These are phyloP conservation scores for Hibiscus syriacus DNA, from an alignment of 345 rosid genomes.

Conservation along the genomic window DNA sequence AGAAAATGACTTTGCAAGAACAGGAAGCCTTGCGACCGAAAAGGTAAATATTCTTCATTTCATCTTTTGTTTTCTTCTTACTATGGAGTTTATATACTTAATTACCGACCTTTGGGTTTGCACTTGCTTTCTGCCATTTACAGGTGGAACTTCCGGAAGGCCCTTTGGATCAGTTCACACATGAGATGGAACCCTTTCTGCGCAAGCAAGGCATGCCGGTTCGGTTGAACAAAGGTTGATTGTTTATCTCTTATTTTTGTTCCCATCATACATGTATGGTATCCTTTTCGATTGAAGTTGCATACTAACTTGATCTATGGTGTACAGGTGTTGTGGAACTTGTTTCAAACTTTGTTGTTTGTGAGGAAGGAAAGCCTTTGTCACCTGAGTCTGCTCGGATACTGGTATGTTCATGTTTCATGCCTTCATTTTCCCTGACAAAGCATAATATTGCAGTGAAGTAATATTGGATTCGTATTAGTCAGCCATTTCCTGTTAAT, in stretches of 20 bases:
- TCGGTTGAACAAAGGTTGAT: conserved; percentile 74
- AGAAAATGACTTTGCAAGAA: conserved; percentile 78
- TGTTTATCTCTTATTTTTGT: not conserved
- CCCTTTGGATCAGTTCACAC: conserved; percentile 80
- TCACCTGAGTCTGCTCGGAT: conserved; percentile 90
- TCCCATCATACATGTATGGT: not conserved
- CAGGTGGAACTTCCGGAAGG: conserved; percentile 88
- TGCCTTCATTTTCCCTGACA: not conserved
- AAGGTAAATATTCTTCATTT: conserved; percentile 33
- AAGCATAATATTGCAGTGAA: not conserved
- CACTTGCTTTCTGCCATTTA: not conserved
- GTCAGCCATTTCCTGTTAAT: not conserved
- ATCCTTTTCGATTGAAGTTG: not conserved
- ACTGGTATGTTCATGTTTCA: conserved; percentile 42
- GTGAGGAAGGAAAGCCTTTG: conserved; percentile 85
- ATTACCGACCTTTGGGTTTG: not conserved
- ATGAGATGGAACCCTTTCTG: conserved; percentile 95
- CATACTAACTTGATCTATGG: not conserved
- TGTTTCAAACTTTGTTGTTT: conserved; percentile 75
- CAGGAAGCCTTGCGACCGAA: conserved; percentile 66
- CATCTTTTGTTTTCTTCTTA: too few relatives aligned
- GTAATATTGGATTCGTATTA: not conserved
- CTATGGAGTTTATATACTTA: too few relatives aligned
- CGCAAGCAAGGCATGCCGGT: conserved; percentile 97
- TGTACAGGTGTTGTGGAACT: conserved; percentile 81